Conservation (phyloP, 495 filamentous ascomycete species). For the Antarctomyces pellizariae region DNA sequence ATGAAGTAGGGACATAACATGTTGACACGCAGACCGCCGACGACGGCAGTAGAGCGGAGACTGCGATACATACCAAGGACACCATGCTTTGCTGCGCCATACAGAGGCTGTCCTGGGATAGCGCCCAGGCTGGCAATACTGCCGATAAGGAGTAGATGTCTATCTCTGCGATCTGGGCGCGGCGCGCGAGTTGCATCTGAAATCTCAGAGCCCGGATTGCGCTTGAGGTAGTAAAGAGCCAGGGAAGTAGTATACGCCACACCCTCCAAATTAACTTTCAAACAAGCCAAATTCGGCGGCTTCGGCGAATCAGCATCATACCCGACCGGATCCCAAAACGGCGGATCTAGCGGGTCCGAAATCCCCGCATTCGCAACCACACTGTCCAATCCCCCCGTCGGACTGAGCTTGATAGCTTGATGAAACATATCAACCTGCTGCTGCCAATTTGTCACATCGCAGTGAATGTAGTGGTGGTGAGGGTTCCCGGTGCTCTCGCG, state of each 20-base stretch:
- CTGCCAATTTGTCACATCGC: slow-evolving; percentile 33
- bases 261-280: slow-evolving; percentile 37
- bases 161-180: slow-evolving; percentile 13
- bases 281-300: slow-evolving; percentile 25
- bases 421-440: slow-evolving; percentile 38
- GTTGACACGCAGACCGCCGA: slow-evolving; percentile 30
- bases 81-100: slow-evolving; percentile 37
- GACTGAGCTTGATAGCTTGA: slow-evolving; percentile 23
- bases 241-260: slow-evolving; percentile 40
- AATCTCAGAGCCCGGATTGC: slow-evolving; percentile 14
- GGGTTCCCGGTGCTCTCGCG: slow-evolving; percentile 11
- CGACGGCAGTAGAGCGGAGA: slow-evolving; percentile 23
- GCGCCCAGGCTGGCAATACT: slow-evolving; percentile 27
- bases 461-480: slow-evolving; percentile 26
- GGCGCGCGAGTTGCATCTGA: slow-evolving; percentile 1
- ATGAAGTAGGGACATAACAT: slow-evolving; percentile 42
- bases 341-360: slow-evolving; percentile 11
- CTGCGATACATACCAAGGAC: slow-evolving; percentile 37
- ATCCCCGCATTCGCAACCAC: slow-evolving; percentile 51
- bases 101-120: slow-evolving; percentile 25
- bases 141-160: slow-evolving; percentile 29
- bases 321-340: slow-evolving; percentile 16
- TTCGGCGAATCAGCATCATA: slow-evolving; percentile 21
- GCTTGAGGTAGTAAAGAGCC: slow-evolving; percentile 31
- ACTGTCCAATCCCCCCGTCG: slow-evolving; percentile 30